Conservation (phyloP, 352 stramenopile genomes). For the Globisporangium carolinianum region DNA sequence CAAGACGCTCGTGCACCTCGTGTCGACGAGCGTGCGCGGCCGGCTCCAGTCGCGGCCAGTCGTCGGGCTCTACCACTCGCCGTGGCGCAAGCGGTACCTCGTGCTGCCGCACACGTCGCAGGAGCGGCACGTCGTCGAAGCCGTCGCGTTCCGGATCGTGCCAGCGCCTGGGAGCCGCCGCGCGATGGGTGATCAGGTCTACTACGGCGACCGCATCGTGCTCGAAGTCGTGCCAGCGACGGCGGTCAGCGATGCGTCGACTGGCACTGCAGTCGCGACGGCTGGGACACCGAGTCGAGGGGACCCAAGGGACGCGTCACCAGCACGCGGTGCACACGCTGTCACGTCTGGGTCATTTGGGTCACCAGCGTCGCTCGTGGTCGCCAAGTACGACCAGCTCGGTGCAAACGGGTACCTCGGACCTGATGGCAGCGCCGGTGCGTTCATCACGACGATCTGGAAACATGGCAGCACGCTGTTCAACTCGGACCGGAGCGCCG, state of each 20-base stretch:
- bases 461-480: constrained; percentile 78
- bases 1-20: constrained; percentile 59
- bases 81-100: constrained; percentile 79
- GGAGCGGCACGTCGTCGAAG: constrained; percentile 60
- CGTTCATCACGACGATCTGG: constrained; percentile 82
- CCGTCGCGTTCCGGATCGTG: constrained; percentile 69
- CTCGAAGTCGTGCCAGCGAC: constrained; percentile 37
- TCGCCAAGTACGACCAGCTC: constrained; percentile 79
- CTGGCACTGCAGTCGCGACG: not conserved
- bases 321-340: not conserved
- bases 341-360: too few relatives aligned
- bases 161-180: constrained; percentile 46
- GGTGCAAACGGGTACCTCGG: constrained; percentile 73
- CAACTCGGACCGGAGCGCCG: constrained; percentile 70
- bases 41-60: constrained; percentile 64
- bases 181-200: constrained; percentile 55
- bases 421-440: constrained; percentile 60
- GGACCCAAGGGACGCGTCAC: constrained; percentile 6
- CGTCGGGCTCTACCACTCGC: constrained; percentile 73
- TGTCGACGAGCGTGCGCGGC: constrained; percentile 68
- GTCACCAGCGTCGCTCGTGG: constrained; percentile 11
- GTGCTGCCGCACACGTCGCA: constrained; percentile 68
- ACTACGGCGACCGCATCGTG: constrained; percentile 73
- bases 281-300: not conserved
- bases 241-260: not conserved